Evolutionary conservation across 768 basidiomycete genomes (phyloP).

Genomic region (Boletus bicolor): DNA sequence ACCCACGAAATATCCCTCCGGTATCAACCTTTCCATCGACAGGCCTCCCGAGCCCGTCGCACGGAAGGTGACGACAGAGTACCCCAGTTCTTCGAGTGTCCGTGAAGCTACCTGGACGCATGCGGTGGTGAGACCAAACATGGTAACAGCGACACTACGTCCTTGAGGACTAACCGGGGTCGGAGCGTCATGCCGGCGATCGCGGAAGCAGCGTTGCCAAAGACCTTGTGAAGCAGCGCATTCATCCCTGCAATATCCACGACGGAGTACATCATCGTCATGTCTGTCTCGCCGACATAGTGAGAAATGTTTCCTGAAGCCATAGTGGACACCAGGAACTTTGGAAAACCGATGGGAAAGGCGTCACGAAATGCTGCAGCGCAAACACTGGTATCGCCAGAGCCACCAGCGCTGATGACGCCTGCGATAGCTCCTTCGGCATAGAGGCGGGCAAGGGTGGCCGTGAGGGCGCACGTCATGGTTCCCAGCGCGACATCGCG

Average conservation of each 20-base stretch:
- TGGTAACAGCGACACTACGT: conserved; percentile 21
- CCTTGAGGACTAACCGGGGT: background rate
- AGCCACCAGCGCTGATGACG: conserved; percentile 23
- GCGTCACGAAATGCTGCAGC: conserved; percentile 20
- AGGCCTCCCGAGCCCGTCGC: conserved; percentile 28
- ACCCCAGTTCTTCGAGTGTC: conserved; percentile 23
- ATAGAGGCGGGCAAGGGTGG: conserved; percentile 15
- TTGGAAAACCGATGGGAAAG: conserved; percentile 30
- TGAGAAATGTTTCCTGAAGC: conserved; percentile 23
- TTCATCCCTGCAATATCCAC: conserved; percentile 31
- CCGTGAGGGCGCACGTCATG: conserved; percentile 22
- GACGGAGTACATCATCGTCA: conserved; percentile 33
- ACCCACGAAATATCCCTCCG: conserved; percentile 22
- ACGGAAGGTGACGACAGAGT: too few species aligned
- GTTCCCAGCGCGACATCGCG: conserved; percentile 7
- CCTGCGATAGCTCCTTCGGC: conserved; percentile 15
- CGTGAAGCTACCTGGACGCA: conserved; percentile 21
- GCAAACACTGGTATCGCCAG: conserved; percentile 26
- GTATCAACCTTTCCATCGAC: conserved; percentile 31
- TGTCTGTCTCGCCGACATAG: conserved; percentile 33
- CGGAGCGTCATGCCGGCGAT: conserved; percentile 25
- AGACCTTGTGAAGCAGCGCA: conserved; percentile 15
- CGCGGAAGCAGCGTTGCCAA: conserved; percentile 29
- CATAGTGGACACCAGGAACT: conserved; percentile 32
- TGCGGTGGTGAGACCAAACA: conserved; percentile 28